Evolutionary conservation across 768 basidiomycete species (phyloP).

Genomic region (Podaxis sp.): DNA sequence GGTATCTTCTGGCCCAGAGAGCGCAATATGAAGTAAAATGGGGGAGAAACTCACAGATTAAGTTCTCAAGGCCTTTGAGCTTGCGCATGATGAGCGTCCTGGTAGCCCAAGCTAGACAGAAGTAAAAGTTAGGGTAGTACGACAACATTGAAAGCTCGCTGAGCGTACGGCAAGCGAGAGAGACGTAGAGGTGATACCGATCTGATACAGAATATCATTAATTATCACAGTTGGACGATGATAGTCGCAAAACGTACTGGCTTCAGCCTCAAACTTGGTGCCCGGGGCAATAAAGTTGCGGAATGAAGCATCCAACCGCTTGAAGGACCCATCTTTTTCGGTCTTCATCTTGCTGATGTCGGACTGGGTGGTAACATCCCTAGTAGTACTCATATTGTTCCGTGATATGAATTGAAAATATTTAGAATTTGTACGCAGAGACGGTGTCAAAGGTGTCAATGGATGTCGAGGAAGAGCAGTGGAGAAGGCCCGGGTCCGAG

Average conservation of each 20-base stretch:
- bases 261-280: slow-evolving; percentile 59
- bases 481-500: background rate
- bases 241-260: slow-evolving; percentile 47
- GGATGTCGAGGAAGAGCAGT: background rate
- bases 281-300: slow-evolving; percentile 47
- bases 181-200: slow-evolving; percentile 91
- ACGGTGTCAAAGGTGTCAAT: background rate
- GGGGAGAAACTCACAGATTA: slow-evolving; percentile 59
- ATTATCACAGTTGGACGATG: background rate
- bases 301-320: slow-evolving; percentile 48
- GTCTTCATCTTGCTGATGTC: slow-evolving; percentile 58
- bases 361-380: slow-evolving; percentile 36
- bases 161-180: slow-evolving; percentile 76
- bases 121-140: slow-evolving; percentile 10
- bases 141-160: background rate
- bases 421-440: background rate
- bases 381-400: slow-evolving; percentile 28
- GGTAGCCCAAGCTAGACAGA: slow-evolving; percentile 81
- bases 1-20: background rate
- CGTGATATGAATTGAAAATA: background rate
- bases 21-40: background rate
- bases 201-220: slow-evolving; percentile 40
- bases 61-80: slow-evolving; percentile 87
- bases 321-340: slow-evolving; percentile 66
- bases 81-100: slow-evolving; percentile 85